phyloP scores from a whole-genome alignment of 352 stramenopile genomes.

The Thraustochytrium striatum region DNA sequence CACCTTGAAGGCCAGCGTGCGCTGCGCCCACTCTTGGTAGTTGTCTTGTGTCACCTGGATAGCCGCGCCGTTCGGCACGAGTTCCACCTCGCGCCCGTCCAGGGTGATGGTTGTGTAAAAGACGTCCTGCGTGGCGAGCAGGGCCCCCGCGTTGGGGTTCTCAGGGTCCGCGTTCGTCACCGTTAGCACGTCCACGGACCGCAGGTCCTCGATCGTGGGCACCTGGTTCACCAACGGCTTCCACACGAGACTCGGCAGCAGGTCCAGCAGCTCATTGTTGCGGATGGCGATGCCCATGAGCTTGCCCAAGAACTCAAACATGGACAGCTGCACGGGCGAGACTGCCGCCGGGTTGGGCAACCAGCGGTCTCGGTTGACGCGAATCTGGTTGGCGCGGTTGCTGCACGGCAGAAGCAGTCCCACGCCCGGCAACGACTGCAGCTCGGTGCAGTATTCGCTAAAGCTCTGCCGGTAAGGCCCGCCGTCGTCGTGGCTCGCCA shows the following conservation, averaged over 20 bases:
- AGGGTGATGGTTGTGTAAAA: constrained; percentile 79
- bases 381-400: constrained; percentile 80
- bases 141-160: constrained; percentile 58
- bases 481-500: constrained; percentile 48
- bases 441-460: constrained; percentile 36
- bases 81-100: constrained; percentile 66
- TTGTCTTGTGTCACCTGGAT: constrained; percentile 59
- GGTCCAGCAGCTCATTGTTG: constrained; percentile 76
- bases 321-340: constrained; percentile 55
- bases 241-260: constrained; percentile 79
- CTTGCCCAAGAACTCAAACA: constrained; percentile 86
- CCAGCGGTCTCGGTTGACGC: constrained; percentile 77
- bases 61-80: constrained; percentile 55
- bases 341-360: constrained; percentile 72
- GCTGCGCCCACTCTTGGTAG: constrained; percentile 54
- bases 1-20: constrained; percentile 57
- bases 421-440: constrained; percentile 57
- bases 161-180: constrained; percentile 73
- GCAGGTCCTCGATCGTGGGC: constrained; percentile 68
- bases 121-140: constrained; percentile 60
- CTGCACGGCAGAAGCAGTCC: constrained; percentile 76
- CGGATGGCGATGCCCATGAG: constrained; percentile 78
- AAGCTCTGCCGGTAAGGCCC: constrained; percentile 45
- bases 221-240: constrained; percentile 74
- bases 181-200: constrained; percentile 72